These are phyloP conservation scores for Malassezia slooffiae DNA, from an alignment of 1,284 basidiomycete species.

Conservation along the genomic window DNA sequence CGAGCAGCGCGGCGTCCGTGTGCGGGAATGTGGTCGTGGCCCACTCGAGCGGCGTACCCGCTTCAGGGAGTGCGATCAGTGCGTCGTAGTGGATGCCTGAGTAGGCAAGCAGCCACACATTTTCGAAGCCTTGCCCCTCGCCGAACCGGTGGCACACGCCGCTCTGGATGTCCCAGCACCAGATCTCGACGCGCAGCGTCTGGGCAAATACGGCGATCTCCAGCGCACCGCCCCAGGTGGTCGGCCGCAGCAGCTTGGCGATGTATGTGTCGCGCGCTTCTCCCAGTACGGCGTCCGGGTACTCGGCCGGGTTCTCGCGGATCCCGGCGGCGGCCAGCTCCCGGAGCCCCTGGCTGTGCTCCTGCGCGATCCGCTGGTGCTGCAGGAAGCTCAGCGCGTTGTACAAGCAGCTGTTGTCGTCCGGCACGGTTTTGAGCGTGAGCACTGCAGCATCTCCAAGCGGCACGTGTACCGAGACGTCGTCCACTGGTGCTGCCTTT, in stretches of 20 bases:
- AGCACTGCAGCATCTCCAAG: slow-evolving; percentile 8
- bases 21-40: no score
- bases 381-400: slow-evolving; percentile 20
- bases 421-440: slow-evolving; percentile 22
- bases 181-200: not conserved
- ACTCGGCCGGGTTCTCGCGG: slow-evolving; percentile 14
- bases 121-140: not conserved
- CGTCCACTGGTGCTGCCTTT: no score
- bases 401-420: slow-evolving; percentile 36
- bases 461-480: slow-evolving; percentile 8
- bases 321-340: slow-evolving; percentile 18
- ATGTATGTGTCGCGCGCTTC: slow-evolving; percentile 1
- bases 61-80: not conserved
- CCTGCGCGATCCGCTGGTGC: slow-evolving; percentile 10
- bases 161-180: slow-evolving; percentile 6
- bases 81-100: slow-evolving; percentile 9
- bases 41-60: not conserved
- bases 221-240: slow-evolving; percentile 3
- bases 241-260: not conserved
- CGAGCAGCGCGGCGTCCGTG: no score
- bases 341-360: slow-evolving; percentile 14
- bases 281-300: slow-evolving; percentile 25
- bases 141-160: slow-evolving; percentile 6
- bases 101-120: slow-evolving; percentile 1
- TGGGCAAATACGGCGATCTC: not conserved